These are phyloP conservation scores for Cenchrus purpureus DNA, from an alignment of 176 grass and related monocot species.

Conservation along the genomic window DNA sequence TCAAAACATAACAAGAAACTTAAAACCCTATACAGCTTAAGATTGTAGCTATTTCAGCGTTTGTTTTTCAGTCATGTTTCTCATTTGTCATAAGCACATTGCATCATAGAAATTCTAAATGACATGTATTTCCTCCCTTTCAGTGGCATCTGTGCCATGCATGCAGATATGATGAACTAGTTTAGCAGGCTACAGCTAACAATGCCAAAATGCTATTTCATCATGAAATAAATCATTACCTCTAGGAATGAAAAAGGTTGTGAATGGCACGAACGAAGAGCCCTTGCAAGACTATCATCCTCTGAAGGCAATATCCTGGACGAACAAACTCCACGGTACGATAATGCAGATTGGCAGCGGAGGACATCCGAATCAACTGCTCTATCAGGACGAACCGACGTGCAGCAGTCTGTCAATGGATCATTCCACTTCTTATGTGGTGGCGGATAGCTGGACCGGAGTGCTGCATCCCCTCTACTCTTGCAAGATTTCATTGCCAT, in stretches of 20 bases:
- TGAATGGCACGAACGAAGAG: slow-evolving; percentile 76
- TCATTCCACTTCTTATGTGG: slow-evolving; percentile 40
- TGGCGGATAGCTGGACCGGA: slow-evolving; percentile 45
- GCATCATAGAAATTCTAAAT: neutral
- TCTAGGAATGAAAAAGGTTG: slow-evolving; percentile 86
- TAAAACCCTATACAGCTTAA: neutral
- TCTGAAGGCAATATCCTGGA: slow-evolving; percentile 77
- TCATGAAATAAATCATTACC: slow-evolving; percentile 44
- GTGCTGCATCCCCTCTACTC: slow-evolving; percentile 27
- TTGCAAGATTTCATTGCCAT: slow-evolving; percentile 32
- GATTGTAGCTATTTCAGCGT: neutral
- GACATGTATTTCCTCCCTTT: neutral
- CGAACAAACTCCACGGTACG: slow-evolving; percentile 67
- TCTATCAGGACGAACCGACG: slow-evolving; percentile 43
- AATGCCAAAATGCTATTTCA: neutral
- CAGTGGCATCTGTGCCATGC: neutral
- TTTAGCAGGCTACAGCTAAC: neutral
- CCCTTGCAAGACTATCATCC: slow-evolving; percentile 83
- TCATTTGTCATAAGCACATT: neutral
- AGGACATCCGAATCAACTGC: slow-evolving; percentile 37
- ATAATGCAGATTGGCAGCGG: slow-evolving; percentile 63
- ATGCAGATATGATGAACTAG: neutral
- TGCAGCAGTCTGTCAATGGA: slow-evolving; percentile 46
- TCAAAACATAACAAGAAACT: slow-evolving; percentile 25
- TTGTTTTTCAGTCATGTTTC: slow-evolving; percentile 12